Evolutionary conservation across 106 monocot genomes (phyloP), one percentile per base, ranked within the genome.

Genomic region (Allium sativum): DNA sequence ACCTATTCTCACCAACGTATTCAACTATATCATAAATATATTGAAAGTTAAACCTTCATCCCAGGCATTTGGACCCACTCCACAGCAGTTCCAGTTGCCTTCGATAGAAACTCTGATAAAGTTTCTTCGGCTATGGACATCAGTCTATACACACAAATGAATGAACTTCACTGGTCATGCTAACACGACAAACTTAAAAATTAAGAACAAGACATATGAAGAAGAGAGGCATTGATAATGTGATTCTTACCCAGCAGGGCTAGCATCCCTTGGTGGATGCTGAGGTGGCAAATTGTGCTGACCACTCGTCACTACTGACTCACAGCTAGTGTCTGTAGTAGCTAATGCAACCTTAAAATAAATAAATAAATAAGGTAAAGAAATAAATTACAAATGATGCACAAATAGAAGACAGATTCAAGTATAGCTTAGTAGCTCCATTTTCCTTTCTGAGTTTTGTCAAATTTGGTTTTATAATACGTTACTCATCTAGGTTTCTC

Each of bases 1-100:
- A 53, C 18, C 31, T 20, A 16, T 13, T 19, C 53, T 53, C 14
- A n/a, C 15, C 48, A 65, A 16, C 40, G 17, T 31, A 18, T n/a
- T 58, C 20, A 48, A 7, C n/a, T 45, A 7, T 19, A 31, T 20
- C 20, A 9, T 2, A 42, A 44, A 20, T 45, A 13, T 8, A n/a
- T 44, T 21, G 20, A 59, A 0, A 18, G 31, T 14, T 5, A 10
- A 8, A 87, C 87, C 87, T 87, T 87, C 87, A 87, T 87, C 72
- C 87, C 87, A 80, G 87, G 87, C 87, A 87, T 79, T 64, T 87
- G 87, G 55, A 87, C 74, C 87, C 87, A 87, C 87, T 87, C 82
- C 0, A 87, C 74, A 55, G 87, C 82, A 62, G 87, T 82, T 77
- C 87, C 87, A 72, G 87, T 87, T 22, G 87, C 87, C 87, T 87